Evolutionary conservation across 1,139 yeast species (phyloP), one percentile per base, ranked within the genome.

Genomic region (Komagataea norvegica): DNA sequence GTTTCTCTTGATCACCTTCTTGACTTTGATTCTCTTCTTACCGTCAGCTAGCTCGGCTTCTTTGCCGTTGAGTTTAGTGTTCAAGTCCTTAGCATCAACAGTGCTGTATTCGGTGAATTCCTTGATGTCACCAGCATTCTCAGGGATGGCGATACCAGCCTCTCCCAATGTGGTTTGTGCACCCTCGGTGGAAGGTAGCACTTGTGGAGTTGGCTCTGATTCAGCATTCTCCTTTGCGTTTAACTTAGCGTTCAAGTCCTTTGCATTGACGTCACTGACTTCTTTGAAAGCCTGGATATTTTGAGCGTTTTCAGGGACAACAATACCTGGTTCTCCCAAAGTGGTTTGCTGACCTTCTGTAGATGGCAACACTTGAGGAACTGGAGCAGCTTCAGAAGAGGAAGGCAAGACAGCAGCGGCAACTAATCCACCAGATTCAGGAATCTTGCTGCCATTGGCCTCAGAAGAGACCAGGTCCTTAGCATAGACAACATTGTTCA

Each of bases 61-160:
- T 10, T 45, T 45, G 18, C 44, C 55, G 21, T 52, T 51, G 39
- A 61, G 52, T 47, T 58, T 55, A 7, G 58, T 68, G 49, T 74
- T 74, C 45, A 74, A 61, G 20, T 67, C 57, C 55, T 71, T 72
- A 28, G 79, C 71, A 45, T 65, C 67, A 13, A 65, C 66, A 28
- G 57, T 54, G 22, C 72, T 64, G 31, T 77, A 68, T 46, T 76
- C 71, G 21, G 57, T 51, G 34, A 66, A 57, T 28, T 70, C 72
- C 34, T 72, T 72, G n/a, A 36, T 31, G 19, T 36, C 32, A 16
- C 14, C 25, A 49, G 67, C 60, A 62, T 64, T 70, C 46, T 55
- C 61, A 55, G 64, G 78, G 58, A 65, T 66, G 43, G 57, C 75
- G 57, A 63, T 66, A 38, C 84, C 85, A 27, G 85, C 80, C 57